Conservation (phyloP, 805 yeast species). For the Jamesozyma jinghongensis region DNA sequence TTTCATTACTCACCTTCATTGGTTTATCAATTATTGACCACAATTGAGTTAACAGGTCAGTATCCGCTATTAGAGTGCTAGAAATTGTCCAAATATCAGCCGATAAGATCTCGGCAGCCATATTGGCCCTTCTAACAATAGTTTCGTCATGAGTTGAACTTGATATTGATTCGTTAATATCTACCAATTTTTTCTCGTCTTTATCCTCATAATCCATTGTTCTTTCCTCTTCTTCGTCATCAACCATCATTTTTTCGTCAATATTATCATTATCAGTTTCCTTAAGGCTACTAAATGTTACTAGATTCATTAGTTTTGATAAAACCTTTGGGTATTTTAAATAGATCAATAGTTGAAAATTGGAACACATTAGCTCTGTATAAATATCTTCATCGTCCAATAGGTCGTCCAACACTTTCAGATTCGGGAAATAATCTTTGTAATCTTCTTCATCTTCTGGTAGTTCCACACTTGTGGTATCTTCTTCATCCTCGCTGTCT, state of each 20-base stretch:
- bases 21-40: constrained; percentile 74
- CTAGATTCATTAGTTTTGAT: constrained; percentile 55
- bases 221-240: constrained; percentile 3
- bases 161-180: constrained; percentile 8
- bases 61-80: constrained; percentile 76
- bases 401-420: constrained; percentile 43
- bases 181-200: constrained; percentile 8
- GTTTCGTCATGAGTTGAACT: constrained; percentile 32
- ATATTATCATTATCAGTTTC: constrained; percentile 5
- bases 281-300: constrained; percentile 34
- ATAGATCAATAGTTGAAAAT: constrained; percentile 67
- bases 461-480: constrained; percentile 18
- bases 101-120: constrained; percentile 81
- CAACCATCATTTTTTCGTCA: constrained; percentile 2
- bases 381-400: constrained; percentile 68
- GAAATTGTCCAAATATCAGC: constrained; percentile 93
- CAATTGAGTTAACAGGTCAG: constrained; percentile 52
- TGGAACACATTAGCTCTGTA: constrained; percentile 64
- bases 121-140: constrained; percentile 42
- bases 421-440: constrained; percentile 34
- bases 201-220: constrained; percentile 8
- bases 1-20: constrained; percentile 58
- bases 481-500: constrained; percentile 19
- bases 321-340: constrained; percentile 71
- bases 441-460: constrained; percentile 30